Conservation (phyloP, 164 flowering plant species). For the Cinnamomum micranthum region DNA sequence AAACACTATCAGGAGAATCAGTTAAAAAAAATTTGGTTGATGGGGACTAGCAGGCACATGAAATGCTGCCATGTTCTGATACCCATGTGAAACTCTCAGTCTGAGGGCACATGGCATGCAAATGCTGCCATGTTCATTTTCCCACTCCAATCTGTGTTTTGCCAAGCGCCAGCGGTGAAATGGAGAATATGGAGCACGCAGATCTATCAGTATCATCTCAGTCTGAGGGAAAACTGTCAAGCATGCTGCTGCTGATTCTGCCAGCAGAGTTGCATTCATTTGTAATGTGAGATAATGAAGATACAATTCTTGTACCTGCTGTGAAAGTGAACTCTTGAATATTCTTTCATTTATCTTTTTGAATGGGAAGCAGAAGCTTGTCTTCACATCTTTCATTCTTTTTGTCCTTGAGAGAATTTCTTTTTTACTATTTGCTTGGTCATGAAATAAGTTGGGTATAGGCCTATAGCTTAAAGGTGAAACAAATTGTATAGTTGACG, state of each 20-base stretch:
- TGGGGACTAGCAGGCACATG: neutral
- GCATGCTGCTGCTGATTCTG: neutral
- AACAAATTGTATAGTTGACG: too few species aligned
- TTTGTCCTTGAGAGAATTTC: too few species aligned
- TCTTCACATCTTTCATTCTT: too few species aligned
- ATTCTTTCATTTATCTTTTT: too few species aligned
- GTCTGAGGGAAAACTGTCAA: neutral
- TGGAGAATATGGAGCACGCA: neutral
- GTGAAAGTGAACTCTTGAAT: neutral
- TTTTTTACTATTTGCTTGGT: too few species aligned
- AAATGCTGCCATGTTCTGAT: neutral
- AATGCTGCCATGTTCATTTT: neutral
- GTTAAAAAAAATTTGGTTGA: neutral
- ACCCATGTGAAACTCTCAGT: neutral
- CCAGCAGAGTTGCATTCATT: neutral
- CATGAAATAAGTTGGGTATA: too few species aligned
- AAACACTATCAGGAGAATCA: neutral
- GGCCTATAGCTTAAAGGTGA: too few species aligned
- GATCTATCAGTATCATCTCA: neutral
- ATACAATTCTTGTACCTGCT: neutral
- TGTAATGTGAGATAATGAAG: neutral
- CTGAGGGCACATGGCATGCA: neutral
- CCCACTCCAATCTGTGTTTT: neutral
- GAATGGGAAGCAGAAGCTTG: too few species aligned
- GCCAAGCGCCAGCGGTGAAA: too few species aligned